Conservation (phyloP, 2,329 filamentous ascomycete species). For the Alternaria sp. region DNA sequence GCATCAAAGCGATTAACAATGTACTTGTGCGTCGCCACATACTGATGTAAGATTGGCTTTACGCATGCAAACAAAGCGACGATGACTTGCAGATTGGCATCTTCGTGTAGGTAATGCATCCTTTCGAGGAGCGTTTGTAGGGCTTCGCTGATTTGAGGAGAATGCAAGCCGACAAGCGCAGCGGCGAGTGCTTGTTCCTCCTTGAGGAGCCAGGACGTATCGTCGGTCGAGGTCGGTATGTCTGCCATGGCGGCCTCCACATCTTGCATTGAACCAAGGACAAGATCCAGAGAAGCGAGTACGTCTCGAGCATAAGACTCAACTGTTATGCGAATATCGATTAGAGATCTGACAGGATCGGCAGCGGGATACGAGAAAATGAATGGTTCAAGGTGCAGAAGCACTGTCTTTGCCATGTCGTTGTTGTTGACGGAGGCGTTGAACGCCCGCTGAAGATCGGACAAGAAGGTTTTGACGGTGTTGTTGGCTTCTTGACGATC, state of each 20-base stretch:
- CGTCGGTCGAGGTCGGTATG: constrained; percentile 66
- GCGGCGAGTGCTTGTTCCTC: constrained; percentile 42
- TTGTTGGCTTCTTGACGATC: constrained; percentile 21
- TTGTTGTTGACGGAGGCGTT: constrained; percentile 26
- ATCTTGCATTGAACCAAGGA: constrained; percentile 81
- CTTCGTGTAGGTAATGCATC: constrained; percentile 54
- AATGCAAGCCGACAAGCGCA: constrained; percentile 66
- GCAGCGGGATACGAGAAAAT: constrained; percentile 44
- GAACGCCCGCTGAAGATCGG: constrained; percentile 24
- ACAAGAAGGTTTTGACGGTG: constrained; percentile 18
- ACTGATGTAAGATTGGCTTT: constrained; percentile 77
- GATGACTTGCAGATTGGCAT: constrained; percentile 53
- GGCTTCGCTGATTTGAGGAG: constrained; percentile 60
- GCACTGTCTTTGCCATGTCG: constrained; percentile 35
- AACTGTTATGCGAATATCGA: constrained; percentile 16
- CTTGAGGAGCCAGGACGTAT: constrained; percentile 68
- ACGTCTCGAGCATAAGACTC: constrained; percentile 64
- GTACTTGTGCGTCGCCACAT: constrained; percentile 66
- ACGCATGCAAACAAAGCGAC: constrained; percentile 66
- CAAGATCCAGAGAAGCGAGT: constrained; percentile 72
- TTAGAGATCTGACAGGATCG: not conserved
- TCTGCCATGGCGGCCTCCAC: constrained; percentile 64
- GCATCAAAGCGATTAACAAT: constrained; percentile 65
- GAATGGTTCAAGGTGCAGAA: constrained; percentile 73
- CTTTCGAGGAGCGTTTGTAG: constrained; percentile 55